phyloP scores from a whole-genome alignment of 805 yeast species.

The Candida namnaoensis region DNA sequence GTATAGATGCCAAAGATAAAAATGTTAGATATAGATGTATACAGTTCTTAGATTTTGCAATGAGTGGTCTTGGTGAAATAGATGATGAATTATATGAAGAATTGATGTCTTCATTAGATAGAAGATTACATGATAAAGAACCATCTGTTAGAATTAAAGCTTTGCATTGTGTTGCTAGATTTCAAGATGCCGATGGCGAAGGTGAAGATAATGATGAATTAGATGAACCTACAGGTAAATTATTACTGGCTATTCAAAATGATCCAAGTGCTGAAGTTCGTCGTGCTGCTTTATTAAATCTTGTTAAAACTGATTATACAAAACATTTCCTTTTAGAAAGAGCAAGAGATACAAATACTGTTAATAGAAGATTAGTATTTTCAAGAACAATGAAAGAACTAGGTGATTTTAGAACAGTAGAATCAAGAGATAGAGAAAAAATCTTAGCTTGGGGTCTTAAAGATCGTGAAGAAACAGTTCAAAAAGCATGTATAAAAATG shows the following conservation, averaged over 20 bases:
- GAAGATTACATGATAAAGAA: conserved; percentile 69
- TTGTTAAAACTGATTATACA: conserved; percentile 46
- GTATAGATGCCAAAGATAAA: conserved; percentile 68
- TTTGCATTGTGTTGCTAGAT: conserved; percentile 65
- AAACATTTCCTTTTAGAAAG: conserved; percentile 61
- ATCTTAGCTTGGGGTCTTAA: conserved; percentile 77
- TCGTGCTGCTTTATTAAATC: conserved; percentile 69
- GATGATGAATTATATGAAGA: conserved; percentile 63
- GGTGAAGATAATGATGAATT: conserved; percentile 21
- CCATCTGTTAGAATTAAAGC: conserved; percentile 78
- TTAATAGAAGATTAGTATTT: conserved; percentile 67
- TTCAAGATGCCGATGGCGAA: conserved; percentile 44
- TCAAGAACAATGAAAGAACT: conserved; percentile 59
- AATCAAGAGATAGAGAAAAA: conserved; percentile 49
- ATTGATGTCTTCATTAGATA: conserved; percentile 49
- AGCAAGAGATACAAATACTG: conserved; percentile 69
- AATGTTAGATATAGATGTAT: conserved; percentile 75
- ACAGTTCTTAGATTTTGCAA: conserved; percentile 62
- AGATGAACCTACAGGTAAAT: conserved; percentile 37
- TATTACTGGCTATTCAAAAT: conserved; percentile 49
- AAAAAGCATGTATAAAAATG: conserved; percentile 63
- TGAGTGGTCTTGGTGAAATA: conserved; percentile 66
- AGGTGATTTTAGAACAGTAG: conserved; percentile 51
- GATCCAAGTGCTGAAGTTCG: conserved; percentile 88
- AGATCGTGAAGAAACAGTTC: conserved; percentile 74